Base-by-base conservation (phyloP, 2,329 filamentous ascomycete species). In the Alternaria novae-zelandiae region DNA sequence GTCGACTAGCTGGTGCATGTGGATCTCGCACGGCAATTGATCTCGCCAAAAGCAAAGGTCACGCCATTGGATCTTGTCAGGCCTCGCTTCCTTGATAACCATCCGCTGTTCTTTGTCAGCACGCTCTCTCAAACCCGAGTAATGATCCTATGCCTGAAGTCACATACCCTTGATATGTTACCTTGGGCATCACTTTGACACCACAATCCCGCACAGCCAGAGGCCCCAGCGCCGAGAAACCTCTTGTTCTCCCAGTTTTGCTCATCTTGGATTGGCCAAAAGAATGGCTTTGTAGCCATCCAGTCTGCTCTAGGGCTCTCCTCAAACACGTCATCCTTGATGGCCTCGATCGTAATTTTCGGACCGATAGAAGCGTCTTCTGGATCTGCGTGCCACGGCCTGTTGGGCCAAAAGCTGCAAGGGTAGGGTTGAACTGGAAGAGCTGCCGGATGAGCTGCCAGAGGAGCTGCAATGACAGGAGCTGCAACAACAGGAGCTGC, bases 1-100 rank as follows among this genome's bases (percentile, higher is more conserved):
- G 21, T 67, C 65, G 11, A 70, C 21, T 5, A 65, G 28, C 21
- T 59, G 45, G 43, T 70, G 68, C 25, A 65, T 63, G 17, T 28
- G 12, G 13, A 69, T 64, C 44, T 68, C 65, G 20, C 51, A 47
- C 13, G 65, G 67, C 6, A 56, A 32, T 23, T 54, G 30, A 17
- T 56, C 30, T 15, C 58, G 51, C 67, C 65, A 70, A 44, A 44
- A 20, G 41, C 41, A 44, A 44, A 2, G 41, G 15, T 56, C 30
- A 11, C 58, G 51, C 67, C 65, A 70, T 15, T 54, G 17, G 7
- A 32, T 9, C 7, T 6, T 17, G 15, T 4, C 4, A 15, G 30
- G n/a, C 30, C n/a, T 43, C 12, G 20, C 30, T 25, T 67, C 64
- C 32, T 64, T 67, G 13, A 56, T 47, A 5, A 63, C 62, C 43